Evolutionary conservation across 148 eudicot genomes (phyloP).

Genomic region (Vaccinium darrowii): DNA sequence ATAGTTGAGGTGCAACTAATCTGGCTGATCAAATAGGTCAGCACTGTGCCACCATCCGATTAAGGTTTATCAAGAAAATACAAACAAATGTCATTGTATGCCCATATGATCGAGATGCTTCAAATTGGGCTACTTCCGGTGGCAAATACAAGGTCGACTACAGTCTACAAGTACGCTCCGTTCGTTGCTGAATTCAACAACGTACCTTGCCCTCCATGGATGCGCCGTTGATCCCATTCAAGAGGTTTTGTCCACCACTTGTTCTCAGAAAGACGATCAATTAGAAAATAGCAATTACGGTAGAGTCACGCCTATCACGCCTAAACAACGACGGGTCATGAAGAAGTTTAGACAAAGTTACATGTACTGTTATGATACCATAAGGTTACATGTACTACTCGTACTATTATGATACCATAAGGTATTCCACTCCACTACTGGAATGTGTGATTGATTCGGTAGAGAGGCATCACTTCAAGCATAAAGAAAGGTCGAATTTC

Average conservation of each 20-base stretch:
- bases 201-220: conserved; percentile 44
- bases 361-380: conserved; percentile 46
- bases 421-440: conserved; percentile 39
- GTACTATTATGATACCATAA: conserved; percentile 41
- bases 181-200: conserved; percentile 45
- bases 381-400: conserved; percentile 51
- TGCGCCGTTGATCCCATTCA: conserved; percentile 36
- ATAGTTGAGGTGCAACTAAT: no score
- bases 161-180: conserved; percentile 59
- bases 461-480: conserved; percentile 32
- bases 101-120: conserved; percentile 64
- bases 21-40: no score
- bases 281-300: conserved; percentile 18
- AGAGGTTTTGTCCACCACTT: conserved; percentile 19
- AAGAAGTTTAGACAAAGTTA: conserved; percentile 33
- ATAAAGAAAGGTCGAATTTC: conserved; percentile 40
- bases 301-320: conserved; percentile 14
- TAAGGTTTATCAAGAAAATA: no score
- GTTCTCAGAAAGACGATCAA: conserved; percentile 19
- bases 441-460: conserved; percentile 48
- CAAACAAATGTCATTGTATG: conserved; percentile 53
- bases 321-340: conserved; percentile 38
- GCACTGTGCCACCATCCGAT: no score
- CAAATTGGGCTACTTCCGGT: conserved; percentile 57
- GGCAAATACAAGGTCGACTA: conserved; percentile 53